phyloP scores from a whole-genome alignment of 225 moss, liverwort and hornwort species.

The Physcomitrium patens region DNA sequence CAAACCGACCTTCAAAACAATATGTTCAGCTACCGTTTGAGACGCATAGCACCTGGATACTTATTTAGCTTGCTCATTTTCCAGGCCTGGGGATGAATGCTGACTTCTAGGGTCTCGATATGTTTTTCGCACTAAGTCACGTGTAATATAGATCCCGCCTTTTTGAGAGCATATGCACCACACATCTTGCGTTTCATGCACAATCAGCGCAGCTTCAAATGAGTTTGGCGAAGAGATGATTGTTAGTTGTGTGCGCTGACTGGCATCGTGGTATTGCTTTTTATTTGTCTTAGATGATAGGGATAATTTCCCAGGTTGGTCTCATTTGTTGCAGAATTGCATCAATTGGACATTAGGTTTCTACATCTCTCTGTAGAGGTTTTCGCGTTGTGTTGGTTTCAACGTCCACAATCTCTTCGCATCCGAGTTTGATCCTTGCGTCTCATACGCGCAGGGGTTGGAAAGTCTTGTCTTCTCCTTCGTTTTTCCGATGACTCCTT shows the following conservation, averaged over 20 bases:
- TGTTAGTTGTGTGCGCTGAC: neutral
- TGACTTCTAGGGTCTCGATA: neutral
- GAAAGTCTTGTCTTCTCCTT: slow-evolving; percentile 91
- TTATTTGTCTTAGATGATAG: slow-evolving; percentile 11
- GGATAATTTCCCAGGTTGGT: neutral
- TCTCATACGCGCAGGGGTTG: slow-evolving; percentile 72
- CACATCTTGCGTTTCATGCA: neutral
- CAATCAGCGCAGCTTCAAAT: neutral
- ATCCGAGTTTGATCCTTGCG: neutral
- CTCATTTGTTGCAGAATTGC: neutral
- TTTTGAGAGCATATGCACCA: neutral
- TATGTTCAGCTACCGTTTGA: neutral
- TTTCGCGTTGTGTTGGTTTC: neutral
- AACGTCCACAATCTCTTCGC: neutral
- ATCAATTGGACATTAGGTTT: neutral
- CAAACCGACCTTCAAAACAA: neutral
- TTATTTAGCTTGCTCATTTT: slow-evolving; percentile 5
- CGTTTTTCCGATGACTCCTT: slow-evolving; percentile 99
- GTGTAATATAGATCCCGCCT: slow-evolving; percentile 1
- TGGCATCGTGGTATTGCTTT: neutral
- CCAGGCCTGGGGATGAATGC: neutral
- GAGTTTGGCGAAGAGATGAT: neutral
- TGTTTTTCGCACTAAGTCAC: neutral
- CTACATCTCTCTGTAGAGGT: neutral
- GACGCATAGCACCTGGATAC: neutral